Percentiles rank a stretch among this genome's conserved stretches.
These are phyloP conservation scores for Rhodotorula sp. DNA, from an alignment of 1,284 basidiomycete species.

Conservation along the genomic window DNA sequence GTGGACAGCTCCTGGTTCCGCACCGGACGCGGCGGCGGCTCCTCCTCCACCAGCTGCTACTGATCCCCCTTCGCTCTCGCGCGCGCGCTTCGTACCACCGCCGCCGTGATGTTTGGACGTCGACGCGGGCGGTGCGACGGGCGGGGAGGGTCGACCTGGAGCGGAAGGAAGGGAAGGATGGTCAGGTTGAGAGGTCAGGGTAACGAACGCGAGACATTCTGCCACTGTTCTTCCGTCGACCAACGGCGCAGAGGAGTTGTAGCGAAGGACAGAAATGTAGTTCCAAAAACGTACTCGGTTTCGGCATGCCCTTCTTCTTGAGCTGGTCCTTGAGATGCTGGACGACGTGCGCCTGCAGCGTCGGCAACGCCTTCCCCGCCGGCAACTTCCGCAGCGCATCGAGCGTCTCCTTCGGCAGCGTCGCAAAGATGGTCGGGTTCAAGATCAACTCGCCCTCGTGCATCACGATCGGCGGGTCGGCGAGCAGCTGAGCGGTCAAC, in stretches of 20 bases:
- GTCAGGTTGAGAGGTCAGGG: too few species aligned
- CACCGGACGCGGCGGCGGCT: too few species aligned
- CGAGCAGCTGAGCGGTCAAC: conserved; percentile 49
- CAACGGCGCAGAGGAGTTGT: too few species aligned
- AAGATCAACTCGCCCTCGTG: conserved; percentile 81
- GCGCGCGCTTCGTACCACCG: conserved; percentile 8
- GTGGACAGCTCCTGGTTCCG: neutral
- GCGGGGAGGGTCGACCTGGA: neutral
- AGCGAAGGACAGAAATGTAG: too few species aligned
- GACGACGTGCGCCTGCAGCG: conserved; percentile 80
- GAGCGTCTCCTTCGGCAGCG: conserved; percentile 70
- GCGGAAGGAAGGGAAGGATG: too few species aligned
- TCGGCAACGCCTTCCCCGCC: conserved; percentile 75
- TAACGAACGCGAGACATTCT: too few species aligned
- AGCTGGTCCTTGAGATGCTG: conserved; percentile 77
- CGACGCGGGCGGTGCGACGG: neutral
- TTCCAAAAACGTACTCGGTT: conserved; percentile 7
- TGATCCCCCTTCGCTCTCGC: conserved; percentile 15
- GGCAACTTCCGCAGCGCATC: conserved; percentile 75
- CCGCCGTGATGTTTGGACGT: neutral
- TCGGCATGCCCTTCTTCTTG: conserved; percentile 40
- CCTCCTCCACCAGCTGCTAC: neutral
- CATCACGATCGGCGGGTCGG: conserved; percentile 71
- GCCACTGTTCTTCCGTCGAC: too few species aligned
- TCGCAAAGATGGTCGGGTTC: conserved; percentile 78